Conservation (phyloP, 371 early-diverging fungal genomes). For the Paramicrosporidium saccamoebae region DNA sequence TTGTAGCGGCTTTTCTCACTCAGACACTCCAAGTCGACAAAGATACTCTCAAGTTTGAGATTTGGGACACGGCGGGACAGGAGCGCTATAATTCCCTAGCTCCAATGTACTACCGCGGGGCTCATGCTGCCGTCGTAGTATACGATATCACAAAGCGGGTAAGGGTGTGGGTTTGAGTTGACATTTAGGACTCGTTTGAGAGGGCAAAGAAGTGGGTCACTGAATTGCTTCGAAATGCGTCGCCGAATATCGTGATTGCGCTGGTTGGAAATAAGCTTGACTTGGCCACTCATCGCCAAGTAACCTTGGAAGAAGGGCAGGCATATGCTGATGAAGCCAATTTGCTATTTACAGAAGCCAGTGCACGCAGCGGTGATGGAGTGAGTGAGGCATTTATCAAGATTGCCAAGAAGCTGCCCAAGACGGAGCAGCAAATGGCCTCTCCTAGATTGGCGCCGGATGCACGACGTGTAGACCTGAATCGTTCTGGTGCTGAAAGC, state of each 20-base stretch:
- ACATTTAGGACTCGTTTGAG: slow-evolving; percentile 33
- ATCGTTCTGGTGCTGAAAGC: too few relatives aligned
- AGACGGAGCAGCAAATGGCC: too few relatives aligned
- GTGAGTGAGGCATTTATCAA: slow-evolving; percentile 53
- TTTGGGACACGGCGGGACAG: slow-evolving; percentile 87
- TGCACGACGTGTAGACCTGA: too few relatives aligned
- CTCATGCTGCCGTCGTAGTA: slow-evolving; percentile 75
- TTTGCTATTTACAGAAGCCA: slow-evolving; percentile 65
- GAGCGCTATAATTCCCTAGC: slow-evolving; percentile 85
- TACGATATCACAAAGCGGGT: slow-evolving; percentile 75
- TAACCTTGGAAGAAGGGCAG: slow-evolving; percentile 38
- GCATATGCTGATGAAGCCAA: slow-evolving; percentile 56
- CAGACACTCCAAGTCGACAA: slow-evolving; percentile 29
- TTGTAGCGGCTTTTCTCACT: slow-evolving; percentile 40
- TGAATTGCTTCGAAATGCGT: slow-evolving; percentile 80
- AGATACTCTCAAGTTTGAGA: slow-evolving; percentile 38
- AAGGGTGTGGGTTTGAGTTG: slow-evolving; percentile 1
- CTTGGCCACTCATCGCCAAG: slow-evolving; percentile 30
- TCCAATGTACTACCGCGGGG: slow-evolving; percentile 94
- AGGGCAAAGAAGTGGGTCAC: slow-evolving; percentile 95
- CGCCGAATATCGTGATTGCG: slow-evolving; percentile 77
- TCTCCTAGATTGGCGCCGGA: too few relatives aligned
- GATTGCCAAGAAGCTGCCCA: slow-evolving; percentile 28
- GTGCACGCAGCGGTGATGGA: slow-evolving; percentile 59
- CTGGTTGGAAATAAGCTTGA: slow-evolving; percentile 86